Evolutionary conservation across 768 basidiomycete species (phyloP).

Genomic region (Clavulina sp.): DNA sequence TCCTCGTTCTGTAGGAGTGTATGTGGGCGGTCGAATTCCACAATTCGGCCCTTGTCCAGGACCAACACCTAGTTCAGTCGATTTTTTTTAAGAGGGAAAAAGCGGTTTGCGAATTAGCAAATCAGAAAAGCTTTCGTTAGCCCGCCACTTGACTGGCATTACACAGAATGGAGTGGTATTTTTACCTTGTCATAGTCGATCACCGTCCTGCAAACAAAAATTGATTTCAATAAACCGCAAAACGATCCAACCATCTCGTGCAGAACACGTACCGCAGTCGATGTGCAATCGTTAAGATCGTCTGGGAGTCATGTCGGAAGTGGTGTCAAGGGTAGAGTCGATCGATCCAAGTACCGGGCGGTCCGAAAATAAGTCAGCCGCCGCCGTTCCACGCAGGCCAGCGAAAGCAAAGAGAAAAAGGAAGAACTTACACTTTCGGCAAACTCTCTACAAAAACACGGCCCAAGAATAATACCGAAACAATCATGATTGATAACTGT

Average conservation of each 20-base stretch:
- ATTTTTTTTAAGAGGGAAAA: slow-evolving; percentile 1
- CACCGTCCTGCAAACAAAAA: slow-evolving; percentile 37
- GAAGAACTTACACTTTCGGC: slow-evolving; percentile 35
- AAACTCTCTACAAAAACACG: slow-evolving; percentile 35
- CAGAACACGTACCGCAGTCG: slow-evolving; percentile 13
- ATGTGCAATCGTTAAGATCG: slow-evolving; percentile 43
- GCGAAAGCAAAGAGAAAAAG: too few relatives aligned
- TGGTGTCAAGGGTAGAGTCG: background rate
- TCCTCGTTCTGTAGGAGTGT: slow-evolving; percentile 40
- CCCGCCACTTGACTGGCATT: too few relatives aligned
- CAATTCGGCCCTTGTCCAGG: slow-evolving; percentile 27
- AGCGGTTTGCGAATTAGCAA: background rate
- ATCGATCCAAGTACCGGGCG: too few relatives aligned
- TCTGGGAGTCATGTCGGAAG: slow-evolving; percentile 16
- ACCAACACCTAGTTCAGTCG: slow-evolving; percentile 49
- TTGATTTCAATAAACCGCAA: slow-evolving; percentile 51
- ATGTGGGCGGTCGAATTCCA: slow-evolving; percentile 55
- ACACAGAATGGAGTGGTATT: slow-evolving; percentile 1
- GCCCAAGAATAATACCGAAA: background rate
- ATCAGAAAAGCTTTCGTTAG: slow-evolving; percentile 1
- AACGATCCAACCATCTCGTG: slow-evolving; percentile 13
- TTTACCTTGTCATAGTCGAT: slow-evolving; percentile 59
- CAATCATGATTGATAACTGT: background rate
- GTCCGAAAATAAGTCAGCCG: too few relatives aligned
- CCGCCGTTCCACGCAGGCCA: too few relatives aligned